Conservation (phyloP, 139 green algal species). For the Picochlorum costavermella region DNA sequence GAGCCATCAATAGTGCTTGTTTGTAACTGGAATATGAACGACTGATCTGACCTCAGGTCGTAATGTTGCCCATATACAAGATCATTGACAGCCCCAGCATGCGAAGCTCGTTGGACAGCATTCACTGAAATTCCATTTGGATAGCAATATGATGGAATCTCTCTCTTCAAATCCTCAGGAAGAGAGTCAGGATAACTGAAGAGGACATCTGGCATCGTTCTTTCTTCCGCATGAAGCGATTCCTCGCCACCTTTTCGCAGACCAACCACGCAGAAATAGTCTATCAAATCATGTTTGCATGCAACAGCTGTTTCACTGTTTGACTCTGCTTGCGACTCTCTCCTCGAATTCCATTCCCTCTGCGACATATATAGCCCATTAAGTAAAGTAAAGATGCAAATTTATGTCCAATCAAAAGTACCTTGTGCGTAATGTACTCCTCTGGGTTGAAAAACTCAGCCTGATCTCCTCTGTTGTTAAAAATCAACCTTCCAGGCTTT, state of each 20-base stretch:
- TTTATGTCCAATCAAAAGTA: constrained; percentile 2
- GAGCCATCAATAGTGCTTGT: constrained; percentile 39
- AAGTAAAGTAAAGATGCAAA: neutral
- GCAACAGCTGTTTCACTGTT: neutral
- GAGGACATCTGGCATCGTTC: constrained; percentile 3
- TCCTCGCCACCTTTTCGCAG: constrained; percentile 32
- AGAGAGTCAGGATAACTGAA: constrained; percentile 1
- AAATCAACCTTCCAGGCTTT: no score
- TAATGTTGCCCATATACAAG: constrained; percentile 60
- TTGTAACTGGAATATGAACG: constrained; percentile 70
- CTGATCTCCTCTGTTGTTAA: no score
- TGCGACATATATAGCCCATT: neutral
- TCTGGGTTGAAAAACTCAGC: constrained; percentile 22
- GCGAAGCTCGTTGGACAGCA: constrained; percentile 58
- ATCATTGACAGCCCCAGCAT: constrained; percentile 58
- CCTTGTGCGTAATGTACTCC: constrained; percentile 26
- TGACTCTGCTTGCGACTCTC: neutral
- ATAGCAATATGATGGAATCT: constrained; percentile 68
- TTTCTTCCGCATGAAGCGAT: neutral
- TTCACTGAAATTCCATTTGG: constrained; percentile 49
- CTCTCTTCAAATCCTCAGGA: constrained; percentile 27
- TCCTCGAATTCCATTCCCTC: neutral
- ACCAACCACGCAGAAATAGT: constrained; percentile 66
- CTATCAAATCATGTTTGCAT: constrained; percentile 29
- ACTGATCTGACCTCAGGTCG: constrained; percentile 39